Base-by-base conservation (phyloP, 2,329 filamentous ascomycete species). In the Monilinia aucupariae region DNA sequence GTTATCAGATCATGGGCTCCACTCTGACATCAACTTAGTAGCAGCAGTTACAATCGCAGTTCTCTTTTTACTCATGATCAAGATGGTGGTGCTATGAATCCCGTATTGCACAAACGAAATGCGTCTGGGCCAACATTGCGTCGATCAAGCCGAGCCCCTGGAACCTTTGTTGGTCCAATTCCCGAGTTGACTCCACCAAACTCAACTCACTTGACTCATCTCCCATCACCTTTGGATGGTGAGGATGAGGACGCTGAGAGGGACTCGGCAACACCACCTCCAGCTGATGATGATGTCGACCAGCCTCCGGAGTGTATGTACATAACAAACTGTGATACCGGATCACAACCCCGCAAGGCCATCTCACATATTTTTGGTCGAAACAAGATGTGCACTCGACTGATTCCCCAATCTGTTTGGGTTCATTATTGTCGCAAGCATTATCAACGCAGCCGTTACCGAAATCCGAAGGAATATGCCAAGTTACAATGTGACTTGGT, bases 321-420 rank as follows among this genome's bases (percentile, higher is more conserved):
- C 66, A 79, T 82, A 20, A 73, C 78, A 1, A 77, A 82, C 65
- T 88, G 85, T 71, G 79, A 82, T 52, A 87, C 84, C 0, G 80
- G 80, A 4, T 85, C 84, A 6, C 80, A 83, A 62, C 81, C 82
- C 30, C 84, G 90, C 54, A 93, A 93, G 75, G 85, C 88, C 6
- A 88, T 93, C 64, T 91, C 88, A 0, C 89, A 94, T 71, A 83
- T 92, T 62, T 93, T 93, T 69, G 90, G 90, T 27, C 84, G 91
- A 45, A 94, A 94, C 79, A 94, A 94, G 76, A 80, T 83, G 9
- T 88, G 85, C 70, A 94, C 90, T 0, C 82, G 87, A 41, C 79
- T 81, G 51, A 90, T 94, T 55, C 88, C 88, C 0, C 76, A 82
- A 7, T 75, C 83, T 27, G 82, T 90, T 2, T 93, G 89, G 89